Conservation (phyloP, 163 green algal species). For the Volvox carteri region DNA sequence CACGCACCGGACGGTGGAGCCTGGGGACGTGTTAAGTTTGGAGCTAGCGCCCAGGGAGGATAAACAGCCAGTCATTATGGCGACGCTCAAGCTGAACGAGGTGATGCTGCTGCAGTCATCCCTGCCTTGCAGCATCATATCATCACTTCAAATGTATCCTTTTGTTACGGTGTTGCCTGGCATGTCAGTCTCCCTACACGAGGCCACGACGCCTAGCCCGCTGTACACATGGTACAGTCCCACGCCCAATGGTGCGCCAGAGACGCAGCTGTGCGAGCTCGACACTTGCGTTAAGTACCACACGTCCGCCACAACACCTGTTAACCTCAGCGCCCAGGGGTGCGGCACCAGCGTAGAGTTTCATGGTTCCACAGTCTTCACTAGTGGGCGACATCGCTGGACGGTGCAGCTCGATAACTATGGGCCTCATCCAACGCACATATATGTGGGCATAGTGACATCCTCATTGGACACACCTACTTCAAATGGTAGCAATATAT, state of each 20-base stretch:
- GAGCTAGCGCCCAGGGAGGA: slow-evolving; percentile 74
- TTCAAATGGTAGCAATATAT: slow-evolving; percentile 63
- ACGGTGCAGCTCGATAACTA: slow-evolving; percentile 80
- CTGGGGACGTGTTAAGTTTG: slow-evolving; percentile 70
- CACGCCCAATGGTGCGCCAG: slow-evolving; percentile 26
- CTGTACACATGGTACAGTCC: slow-evolving; percentile 76
- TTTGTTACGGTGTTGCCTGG: slow-evolving; percentile 74
- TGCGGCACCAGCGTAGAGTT: slow-evolving; percentile 58
- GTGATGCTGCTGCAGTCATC: slow-evolving; percentile 68
- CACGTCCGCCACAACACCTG: slow-evolving; percentile 36
- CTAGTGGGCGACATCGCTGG: slow-evolving; percentile 68
- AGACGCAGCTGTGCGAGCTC: slow-evolving; percentile 71
- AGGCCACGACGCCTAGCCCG: slow-evolving; percentile 72
- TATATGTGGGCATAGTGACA: slow-evolving; percentile 71
- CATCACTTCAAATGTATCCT: slow-evolving; percentile 76
- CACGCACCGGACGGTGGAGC: slow-evolving; percentile 43
- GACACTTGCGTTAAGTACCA: slow-evolving; percentile 79
- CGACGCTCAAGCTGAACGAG: slow-evolving; percentile 71
- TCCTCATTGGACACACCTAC: slow-evolving; percentile 45
- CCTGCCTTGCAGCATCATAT: slow-evolving; percentile 74
- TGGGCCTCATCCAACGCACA: slow-evolving; percentile 62
- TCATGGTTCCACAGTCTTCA: slow-evolving; percentile 69
- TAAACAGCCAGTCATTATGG: slow-evolving; percentile 76
- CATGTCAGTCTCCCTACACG: slow-evolving; percentile 70
- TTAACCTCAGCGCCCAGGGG: slow-evolving; percentile 41